A percentile compares a stretch with the other conserved stretches of the same genome.
Evolutionary conservation across 805 yeast species (phyloP).

Genomic region (Nakazawaea peltata): DNA sequence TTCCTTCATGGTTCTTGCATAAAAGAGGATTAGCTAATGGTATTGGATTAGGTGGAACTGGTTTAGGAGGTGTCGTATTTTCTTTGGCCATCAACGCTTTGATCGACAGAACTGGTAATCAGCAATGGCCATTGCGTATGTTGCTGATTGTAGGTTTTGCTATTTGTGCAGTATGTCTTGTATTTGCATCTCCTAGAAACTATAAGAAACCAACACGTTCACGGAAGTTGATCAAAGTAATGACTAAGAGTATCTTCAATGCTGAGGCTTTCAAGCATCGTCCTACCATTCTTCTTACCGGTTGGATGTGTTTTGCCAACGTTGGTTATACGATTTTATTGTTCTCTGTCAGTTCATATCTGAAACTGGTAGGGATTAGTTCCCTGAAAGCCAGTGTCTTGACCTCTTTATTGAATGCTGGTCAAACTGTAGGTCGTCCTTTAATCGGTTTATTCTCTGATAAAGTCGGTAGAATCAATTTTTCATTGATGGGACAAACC

Average conservation of each 20-base stretch:
- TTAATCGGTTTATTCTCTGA: constrained; percentile 37
- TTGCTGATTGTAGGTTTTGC: constrained; percentile 28
- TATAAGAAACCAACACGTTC: constrained; percentile 19
- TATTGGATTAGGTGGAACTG: constrained; percentile 31
- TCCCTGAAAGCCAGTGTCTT: constrained; percentile 33
- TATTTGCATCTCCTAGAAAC: constrained; percentile 38
- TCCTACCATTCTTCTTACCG: constrained; percentile 23
- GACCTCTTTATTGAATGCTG: constrained; percentile 37
- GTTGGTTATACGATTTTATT: constrained; percentile 35
- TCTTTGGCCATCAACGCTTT: constrained; percentile 27
- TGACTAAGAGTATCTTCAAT: constrained; percentile 26
- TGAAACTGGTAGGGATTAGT: constrained; percentile 37
- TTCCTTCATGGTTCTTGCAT: constrained; percentile 49
- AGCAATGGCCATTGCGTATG: constrained; percentile 32
- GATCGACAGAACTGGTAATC: constrained; percentile 28
- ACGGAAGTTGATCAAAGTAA: too few species aligned
- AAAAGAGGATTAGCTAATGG: constrained; percentile 34
- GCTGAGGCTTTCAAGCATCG: constrained; percentile 20
- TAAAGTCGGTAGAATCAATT: constrained; percentile 36
- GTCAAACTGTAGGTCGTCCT: constrained; percentile 45
- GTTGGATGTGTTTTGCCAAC: constrained; percentile 28
- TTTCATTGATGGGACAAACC: constrained; percentile 26
- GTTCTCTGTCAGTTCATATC: constrained; percentile 39
- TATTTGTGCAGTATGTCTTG: constrained; percentile 29
- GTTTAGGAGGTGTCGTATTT: constrained; percentile 32